Percentiles rank a stretch among this genome's conserved stretches.
Evolutionary conservation across 2,329 filamentous ascomycete genomes (phyloP).

Genomic region (Daldinia sp.): DNA sequence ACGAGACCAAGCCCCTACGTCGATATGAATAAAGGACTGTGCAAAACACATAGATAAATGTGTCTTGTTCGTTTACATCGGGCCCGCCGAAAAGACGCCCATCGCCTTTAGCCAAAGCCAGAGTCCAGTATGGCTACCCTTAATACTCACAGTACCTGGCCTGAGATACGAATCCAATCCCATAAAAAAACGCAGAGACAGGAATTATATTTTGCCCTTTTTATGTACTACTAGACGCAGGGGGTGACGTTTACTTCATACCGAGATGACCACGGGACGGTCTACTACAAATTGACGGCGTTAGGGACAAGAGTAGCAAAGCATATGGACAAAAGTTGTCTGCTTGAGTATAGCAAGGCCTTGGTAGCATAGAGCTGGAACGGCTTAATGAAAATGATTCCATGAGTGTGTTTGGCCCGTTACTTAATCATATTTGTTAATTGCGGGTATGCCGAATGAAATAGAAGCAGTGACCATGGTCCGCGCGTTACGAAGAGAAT

Average conservation of each 20-base stretch:
- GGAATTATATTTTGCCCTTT: slow-evolving; percentile 14
- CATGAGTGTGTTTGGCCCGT: slow-evolving; percentile 3
- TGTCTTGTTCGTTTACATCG: not conserved
- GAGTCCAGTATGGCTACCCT: not conserved
- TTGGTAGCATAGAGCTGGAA: slow-evolving; percentile 24
- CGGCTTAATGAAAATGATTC: slow-evolving; percentile 35
- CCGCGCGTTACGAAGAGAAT: no score
- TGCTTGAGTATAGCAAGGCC: slow-evolving; percentile 14
- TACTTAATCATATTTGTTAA: not conserved
- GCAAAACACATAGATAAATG: not conserved
- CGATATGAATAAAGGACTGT: slow-evolving; percentile 53
- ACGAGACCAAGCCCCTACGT: slow-evolving; percentile 73
- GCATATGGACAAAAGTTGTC: slow-evolving; percentile 13
- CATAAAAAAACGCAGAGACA: not conserved
- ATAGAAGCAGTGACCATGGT: not conserved
- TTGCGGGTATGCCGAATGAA: not conserved
- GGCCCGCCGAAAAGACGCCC: not conserved
- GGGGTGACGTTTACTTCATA: slow-evolving; percentile 10
- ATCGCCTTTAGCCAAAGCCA: not conserved
- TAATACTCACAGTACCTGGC: not conserved
- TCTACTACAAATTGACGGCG: slow-evolving; percentile 20
- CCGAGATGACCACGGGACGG: slow-evolving; percentile 10
- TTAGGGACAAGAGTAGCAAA: slow-evolving; percentile 13
- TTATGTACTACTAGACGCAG: slow-evolving; percentile 25
- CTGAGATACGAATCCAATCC: not conserved